These are phyloP conservation scores for Kitagawia praeruptora DNA, from an alignment of 129 eudicot species.

Conservation along the genomic window DNA sequence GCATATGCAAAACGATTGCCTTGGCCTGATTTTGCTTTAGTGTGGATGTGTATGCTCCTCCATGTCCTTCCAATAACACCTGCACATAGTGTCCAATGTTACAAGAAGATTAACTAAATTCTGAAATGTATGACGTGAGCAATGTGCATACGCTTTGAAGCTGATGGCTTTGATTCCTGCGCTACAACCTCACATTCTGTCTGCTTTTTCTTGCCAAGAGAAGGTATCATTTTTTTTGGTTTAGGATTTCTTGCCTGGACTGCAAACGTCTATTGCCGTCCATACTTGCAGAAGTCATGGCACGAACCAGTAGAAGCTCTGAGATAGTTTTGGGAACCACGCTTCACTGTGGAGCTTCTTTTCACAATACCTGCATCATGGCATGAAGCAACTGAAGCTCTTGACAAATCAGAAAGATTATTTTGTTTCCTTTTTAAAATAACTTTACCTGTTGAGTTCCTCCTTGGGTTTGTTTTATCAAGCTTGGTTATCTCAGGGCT, in stretches of 20 bases:
- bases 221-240: conserved; percentile 24
- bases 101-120: no score
- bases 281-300: conserved; percentile 75
- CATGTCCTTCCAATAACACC: no score
- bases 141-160: no score
- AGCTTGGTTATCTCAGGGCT: conserved; percentile 13
- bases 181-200: conserved; percentile 6
- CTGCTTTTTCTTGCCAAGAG: conserved; percentile 7
- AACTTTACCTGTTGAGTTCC: conserved; percentile 22
- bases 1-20: no score
- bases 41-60: no score
- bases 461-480: conserved; percentile 14
- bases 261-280: conserved; percentile 30
- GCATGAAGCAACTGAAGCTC: conserved; percentile 34
- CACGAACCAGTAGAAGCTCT: conserved; percentile 77
- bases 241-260: conserved; percentile 29
- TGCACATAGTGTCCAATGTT: no score
- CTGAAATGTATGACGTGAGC: no score
- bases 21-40: no score
- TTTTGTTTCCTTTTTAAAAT: conserved; percentile 12
- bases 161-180: conserved; percentile 24
- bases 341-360: conserved; percentile 19
- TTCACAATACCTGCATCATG: conserved; percentile 23
- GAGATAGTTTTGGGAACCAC: conserved; percentile 35
- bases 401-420: conserved; percentile 11